Evolutionary conservation across 345 rosid species (phyloP), one percentile per base, ranked within the genome.

Genomic region (Salix dunnii): DNA sequence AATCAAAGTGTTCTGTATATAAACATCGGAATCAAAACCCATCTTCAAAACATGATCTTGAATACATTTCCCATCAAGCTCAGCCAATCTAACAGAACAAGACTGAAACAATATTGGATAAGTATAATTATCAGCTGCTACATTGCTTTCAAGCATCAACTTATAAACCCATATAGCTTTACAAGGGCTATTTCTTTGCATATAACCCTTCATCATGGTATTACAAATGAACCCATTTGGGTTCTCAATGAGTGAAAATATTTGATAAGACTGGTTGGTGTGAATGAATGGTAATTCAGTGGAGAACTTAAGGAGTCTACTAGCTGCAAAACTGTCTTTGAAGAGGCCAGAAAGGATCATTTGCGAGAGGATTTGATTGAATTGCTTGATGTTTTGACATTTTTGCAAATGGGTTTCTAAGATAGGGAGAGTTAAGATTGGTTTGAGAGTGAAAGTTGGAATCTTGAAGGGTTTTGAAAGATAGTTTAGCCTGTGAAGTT

Each of bases 291-390:
- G 49, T 6, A 85, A 77, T n/a, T 76, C 82, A 6, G 85, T 80
- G 38, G 91, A 85, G 83, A 82, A 84, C 74, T 82, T 81, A 51
- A 89, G 80, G 17, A 89, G 79, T 27, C 79, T 79, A 67, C 88
- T 83, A 17, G 92, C 88, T 16, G 89, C 89, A 68, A 78, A 87
- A 4, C 84, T 60, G 85, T 89, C 89, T 28, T 48, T 53, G 63
- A 87, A 67, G 78, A 79, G 82, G 35, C 87, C 89, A 12, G 90
- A 84, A 77, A 85, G 72, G 78, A 87, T 75, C 87, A 79, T 83
- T 42, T 87, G 90, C 61, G 90, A 85, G 16, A 87, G 82, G 69
- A 87, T 82, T 82, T 89, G 91, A 68, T 79, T 67, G 85, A 89
- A 86, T 18, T 86, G 87, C 67, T 77, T 86, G 76, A 71, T 53